Evolutionary conservation across 2,329 filamentous ascomycete genomes (phyloP), one percentile per base, ranked within the genome.

Genomic region (Arthrobotrys sphaeroides): DNA sequence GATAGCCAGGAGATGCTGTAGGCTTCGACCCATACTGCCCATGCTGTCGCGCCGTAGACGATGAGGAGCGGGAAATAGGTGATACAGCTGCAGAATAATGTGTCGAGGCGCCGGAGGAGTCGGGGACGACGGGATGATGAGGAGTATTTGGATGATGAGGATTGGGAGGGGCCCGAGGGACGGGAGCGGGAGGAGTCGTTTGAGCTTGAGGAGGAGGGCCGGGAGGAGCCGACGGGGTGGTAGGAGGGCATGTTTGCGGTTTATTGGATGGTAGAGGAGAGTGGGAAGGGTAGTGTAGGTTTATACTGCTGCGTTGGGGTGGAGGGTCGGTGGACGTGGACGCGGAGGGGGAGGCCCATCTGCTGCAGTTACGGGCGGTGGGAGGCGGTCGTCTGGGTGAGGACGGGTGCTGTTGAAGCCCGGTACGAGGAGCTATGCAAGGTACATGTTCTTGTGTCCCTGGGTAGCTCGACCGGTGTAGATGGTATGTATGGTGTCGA

Each of bases 51-150:
- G 67, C 90, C 87, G 81, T 97, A 97, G 72, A 98, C 92, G 81
- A 98, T 97, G 26, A 85, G 85, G 16, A 98, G 86, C n/a, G 94
- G 94, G 79, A 96, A 92, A 82, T 93, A 97, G 24, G 89, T 91
- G 62, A 91, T 86, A 75, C 89, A 88, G 45, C 86, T 84, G 84
- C 94, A 98, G 85, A 93, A 97, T 24, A 79, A 51, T 20, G 68
- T 76, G 43, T 79, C 78, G 61, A 79, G 62, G 13, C 79, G 78
- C 65, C 78, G 78, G 31, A 78, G 77, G 18, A 77, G 57, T 20
- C 79, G 77, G 12, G 78, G 59, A 59, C 60, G 66, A 28, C 26
- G 77, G 47, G 40, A 77, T 57, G 40, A 77, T 57, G 77, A 77
- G 61, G 55, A 33, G 36, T 31, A 31, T 43, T 77, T 66, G n/a